These are phyloP conservation scores for Capronia coronata DNA, from an alignment of 2,329 filamentous ascomycete genomes.

Conservation along the genomic window DNA sequence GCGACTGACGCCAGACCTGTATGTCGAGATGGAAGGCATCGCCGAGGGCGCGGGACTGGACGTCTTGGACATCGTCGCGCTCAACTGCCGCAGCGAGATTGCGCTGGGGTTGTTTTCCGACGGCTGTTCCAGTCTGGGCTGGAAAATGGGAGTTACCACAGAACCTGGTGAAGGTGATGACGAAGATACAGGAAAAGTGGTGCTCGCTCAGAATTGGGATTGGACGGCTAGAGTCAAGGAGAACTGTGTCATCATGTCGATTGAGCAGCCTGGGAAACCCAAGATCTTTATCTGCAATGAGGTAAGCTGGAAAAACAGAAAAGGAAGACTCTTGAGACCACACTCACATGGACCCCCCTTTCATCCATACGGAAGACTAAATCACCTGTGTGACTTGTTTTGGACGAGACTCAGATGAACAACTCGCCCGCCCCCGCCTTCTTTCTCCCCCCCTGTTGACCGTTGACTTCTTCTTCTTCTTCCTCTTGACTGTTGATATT, in stretches of 20 bases:
- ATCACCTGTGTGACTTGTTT: no score
- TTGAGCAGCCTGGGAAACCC: slow-evolving; percentile 40
- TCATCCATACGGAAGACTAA: no score
- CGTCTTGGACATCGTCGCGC: slow-evolving; percentile 47
- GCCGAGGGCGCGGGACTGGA: slow-evolving; percentile 45
- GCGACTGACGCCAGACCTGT: slow-evolving; percentile 33
- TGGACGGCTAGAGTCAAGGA: slow-evolving; percentile 49
- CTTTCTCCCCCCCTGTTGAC: no score
- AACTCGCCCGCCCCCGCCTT: no score
- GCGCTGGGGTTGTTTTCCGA: slow-evolving; percentile 51
- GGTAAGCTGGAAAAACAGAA: no score
- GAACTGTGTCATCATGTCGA: slow-evolving; percentile 46
- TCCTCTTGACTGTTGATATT: no score
- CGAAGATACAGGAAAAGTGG: slow-evolving; percentile 26
- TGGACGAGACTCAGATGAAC: no score
- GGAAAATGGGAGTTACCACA: no score
- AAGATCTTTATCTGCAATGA: slow-evolving; percentile 50
- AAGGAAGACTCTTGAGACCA: no score
- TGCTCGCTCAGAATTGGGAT: slow-evolving; percentile 53
- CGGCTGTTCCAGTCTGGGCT: slow-evolving; percentile 47
- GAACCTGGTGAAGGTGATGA: slow-evolving; percentile 35
- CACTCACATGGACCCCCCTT: no score
- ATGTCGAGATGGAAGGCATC: slow-evolving; percentile 47
- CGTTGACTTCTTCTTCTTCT: no score
- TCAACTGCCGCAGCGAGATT: slow-evolving; percentile 55